Evolutionary conservation across 1,284 basidiomycete genomes (phyloP), one percentile per base, ranked within the genome.

Genomic region (Cryptococcus jaspeensis): DNA sequence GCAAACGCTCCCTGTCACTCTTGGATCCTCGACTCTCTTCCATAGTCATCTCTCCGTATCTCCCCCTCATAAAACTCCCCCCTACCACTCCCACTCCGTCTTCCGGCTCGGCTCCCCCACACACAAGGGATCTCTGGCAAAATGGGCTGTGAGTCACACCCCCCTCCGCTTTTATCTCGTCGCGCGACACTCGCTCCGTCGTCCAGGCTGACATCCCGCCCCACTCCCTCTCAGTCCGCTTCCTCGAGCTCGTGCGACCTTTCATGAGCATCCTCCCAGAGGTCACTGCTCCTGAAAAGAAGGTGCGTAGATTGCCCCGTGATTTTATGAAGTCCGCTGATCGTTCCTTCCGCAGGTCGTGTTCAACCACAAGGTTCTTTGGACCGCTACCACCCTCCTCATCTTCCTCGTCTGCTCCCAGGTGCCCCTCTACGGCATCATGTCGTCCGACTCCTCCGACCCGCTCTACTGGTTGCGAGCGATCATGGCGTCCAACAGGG

Each of bases 401-500:
- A 95, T 97, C 78, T 96, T 96, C 88, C 81, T 97, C 74, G 92
- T 96, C 65, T 95, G 92, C 83, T 95, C 92, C 44, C 93, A 96
- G 81, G 92, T 96, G 44, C 93, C 93, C 8, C 84, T 97, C 50
- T 94, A 96, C 80, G 93, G 93, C 61, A 96, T 97, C 85, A 94
- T 96, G 87, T 95, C 92, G 48, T 94, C 92, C 51, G 92, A 96
- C 84, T 94, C 92, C 66, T 91, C 91, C 53, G 95, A 99, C 81
- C 95, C 96, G 13, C 86, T 99, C 50, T 98, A 95, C 83, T 99
- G 95, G 95, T 93, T 98, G 87, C 89, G 95, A 81, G 94, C 94
- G 80, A 98, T 99, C 80, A 85, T 98, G 59, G 95, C 96, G 37
- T 96, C 92, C 11, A 99, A 98, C 81, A 85, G 96, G 64, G 95